These are phyloP conservation scores for Suillus luteus DNA, from an alignment of 768 basidiomycete species.

Conservation along the genomic window DNA sequence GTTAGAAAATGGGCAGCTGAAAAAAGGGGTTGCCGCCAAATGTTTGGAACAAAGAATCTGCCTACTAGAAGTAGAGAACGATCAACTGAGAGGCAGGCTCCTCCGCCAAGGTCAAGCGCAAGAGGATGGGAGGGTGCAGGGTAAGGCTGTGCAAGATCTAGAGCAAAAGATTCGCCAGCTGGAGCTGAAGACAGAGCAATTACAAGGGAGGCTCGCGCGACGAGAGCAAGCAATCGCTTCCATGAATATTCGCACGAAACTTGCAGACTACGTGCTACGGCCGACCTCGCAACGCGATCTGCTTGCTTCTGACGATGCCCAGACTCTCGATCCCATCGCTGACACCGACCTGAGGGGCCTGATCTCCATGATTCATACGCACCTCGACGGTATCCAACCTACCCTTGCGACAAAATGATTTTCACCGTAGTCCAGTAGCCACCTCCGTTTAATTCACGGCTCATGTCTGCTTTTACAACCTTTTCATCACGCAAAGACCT, in stretches of 20 bases:
- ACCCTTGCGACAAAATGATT: neutral
- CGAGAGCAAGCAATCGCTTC: neutral
- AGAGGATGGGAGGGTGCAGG: neutral
- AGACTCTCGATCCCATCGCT: neutral
- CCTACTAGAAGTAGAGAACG: neutral
- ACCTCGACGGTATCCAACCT: neutral
- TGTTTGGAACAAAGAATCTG: neutral
- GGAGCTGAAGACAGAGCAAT: neutral
- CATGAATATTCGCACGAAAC: neutral
- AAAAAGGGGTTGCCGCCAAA: neutral
- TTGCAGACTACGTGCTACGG: neutral
- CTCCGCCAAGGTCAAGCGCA: neutral
- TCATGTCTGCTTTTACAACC: too few species aligned
- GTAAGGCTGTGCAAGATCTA: too few species aligned
- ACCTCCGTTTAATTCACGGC: too few species aligned
- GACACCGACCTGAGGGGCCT: neutral
- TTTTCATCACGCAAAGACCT: too few species aligned
- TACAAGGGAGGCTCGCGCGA: neutral
- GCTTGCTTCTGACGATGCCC: neutral
- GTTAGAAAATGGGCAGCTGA: neutral
- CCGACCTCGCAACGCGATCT: neutral
- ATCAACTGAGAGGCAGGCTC: neutral
- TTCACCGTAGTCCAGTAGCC: too few species aligned
- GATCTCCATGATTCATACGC: neutral
- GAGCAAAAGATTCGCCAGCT: neutral